Base-by-base conservation (phyloP, 495 filamentous ascomycete genomes). In the Aspergillus affinis region DNA sequence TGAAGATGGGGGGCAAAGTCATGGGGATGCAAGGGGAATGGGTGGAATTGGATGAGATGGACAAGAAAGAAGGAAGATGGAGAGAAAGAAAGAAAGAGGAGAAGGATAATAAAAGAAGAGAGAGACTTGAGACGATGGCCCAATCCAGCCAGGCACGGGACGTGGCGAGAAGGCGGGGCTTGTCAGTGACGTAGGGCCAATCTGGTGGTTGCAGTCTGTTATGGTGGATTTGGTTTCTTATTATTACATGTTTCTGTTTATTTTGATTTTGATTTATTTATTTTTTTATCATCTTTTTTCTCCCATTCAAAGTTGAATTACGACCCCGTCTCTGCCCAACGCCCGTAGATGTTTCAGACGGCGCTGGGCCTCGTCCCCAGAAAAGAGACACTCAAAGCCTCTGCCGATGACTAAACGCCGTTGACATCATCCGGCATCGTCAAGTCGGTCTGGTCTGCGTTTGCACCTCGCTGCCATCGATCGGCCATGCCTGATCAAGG, bases 21-120 rank as follows among this genome's bases (percentile, higher is more conserved):
- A 41, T 45, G 29, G 8, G 20, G 45, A 56, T 57, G 48, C 55
- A 59, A 47, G 26, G 48, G 54, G 59, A 61, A 55, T 6, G 5
- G 7, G 21, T 49, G 50, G 41, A 58, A 54, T 63, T 36, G 57
- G 48, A 61, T 57, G 52, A 27, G 60, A 61, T 62, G 58, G 63
- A 56, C n/a, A 36, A 59, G 61, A 59, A 63, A 26, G 45, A 62
- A n/a, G 27, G 29, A 56, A 49, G 58, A 56, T 52, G 56, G 23
- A 60, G 44, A 51, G 52, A 63, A 63, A 48, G 36, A 45, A 52
- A 51, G 46, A 8, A 26, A 30, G 51, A 46, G 46, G 46, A 48
- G 51, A 58, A 55, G 41, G 57, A 36, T 48, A 50, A 19, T 30
- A 54, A 51, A 21, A 59, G 61, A 63, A 59, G 32, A 61, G 51